phyloP scores from a whole-genome alignment of 306 rosid species.

The Quercus parvula region DNA sequence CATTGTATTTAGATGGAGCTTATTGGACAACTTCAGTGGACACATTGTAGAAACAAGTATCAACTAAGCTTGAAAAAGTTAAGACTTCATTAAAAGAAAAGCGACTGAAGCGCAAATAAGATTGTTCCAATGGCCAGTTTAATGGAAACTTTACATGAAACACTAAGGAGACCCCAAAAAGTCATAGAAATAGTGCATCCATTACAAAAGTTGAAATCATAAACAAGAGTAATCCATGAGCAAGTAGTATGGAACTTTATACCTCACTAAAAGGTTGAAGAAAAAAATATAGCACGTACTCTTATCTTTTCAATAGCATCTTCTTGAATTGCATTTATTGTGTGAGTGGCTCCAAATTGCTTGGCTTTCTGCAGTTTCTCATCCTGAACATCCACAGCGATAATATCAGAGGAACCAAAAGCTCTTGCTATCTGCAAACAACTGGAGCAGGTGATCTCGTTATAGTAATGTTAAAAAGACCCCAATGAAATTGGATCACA shows the following conservation, averaged over 20 bases:
- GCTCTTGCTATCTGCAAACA: conserved; percentile 99
- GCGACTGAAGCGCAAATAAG: background rate
- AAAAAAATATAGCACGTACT: conserved; percentile 42
- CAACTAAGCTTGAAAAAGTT: background rate
- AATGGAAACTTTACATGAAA: background rate
- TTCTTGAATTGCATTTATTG: conserved; percentile 68
- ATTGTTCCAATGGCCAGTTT: background rate
- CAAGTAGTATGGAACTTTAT: background rate
- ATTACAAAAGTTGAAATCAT: background rate
- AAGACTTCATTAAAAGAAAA: background rate
- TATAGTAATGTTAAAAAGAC: conserved; percentile 8
- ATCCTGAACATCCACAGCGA: conserved; percentile 88
- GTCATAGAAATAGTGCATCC: background rate
- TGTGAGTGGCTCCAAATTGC: conserved; percentile 81
- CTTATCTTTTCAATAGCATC: conserved; percentile 74
- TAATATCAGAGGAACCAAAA: conserved; percentile 92
- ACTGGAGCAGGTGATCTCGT: conserved; percentile 50
- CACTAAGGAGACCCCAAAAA: background rate
- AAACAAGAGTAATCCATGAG: background rate
- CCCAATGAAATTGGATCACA: background rate
- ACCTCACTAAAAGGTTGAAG: conserved; percentile 6
- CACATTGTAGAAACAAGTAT: background rate
- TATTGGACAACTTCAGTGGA: no score
- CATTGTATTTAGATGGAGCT: background rate
- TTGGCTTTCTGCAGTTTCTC: conserved; percentile 86